phyloP scores from a whole-genome alignment of 345 rosid genomes.

The Moricandia arvensis region DNA sequence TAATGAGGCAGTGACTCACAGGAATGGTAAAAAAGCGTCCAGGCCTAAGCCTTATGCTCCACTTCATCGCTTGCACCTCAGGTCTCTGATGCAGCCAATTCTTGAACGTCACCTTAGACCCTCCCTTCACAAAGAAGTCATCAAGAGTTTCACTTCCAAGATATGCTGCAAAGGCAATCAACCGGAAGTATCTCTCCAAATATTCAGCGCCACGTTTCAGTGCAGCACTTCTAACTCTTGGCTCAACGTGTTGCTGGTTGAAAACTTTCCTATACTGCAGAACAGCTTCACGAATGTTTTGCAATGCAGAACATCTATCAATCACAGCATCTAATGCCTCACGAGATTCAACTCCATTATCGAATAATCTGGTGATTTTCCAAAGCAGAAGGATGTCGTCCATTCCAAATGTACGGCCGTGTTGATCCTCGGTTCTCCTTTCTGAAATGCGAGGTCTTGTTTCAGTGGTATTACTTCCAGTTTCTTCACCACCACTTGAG shows the following conservation, averaged over 20 bases:
- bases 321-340: constrained; percentile 91
- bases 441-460: constrained; percentile 38
- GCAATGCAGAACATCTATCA: constrained; percentile 94
- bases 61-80: constrained; percentile 96
- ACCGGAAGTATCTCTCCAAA: constrained; percentile 80
- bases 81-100: constrained; percentile 86
- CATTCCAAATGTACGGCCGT: constrained; percentile 76
- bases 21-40: constrained; percentile 88
- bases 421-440: constrained; percentile 46
- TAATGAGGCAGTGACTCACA: constrained; percentile 44
- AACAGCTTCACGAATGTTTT: constrained; percentile 96
- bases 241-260: constrained; percentile 93
- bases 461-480: constrained; percentile 45
- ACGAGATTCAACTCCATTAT: constrained; percentile 85
- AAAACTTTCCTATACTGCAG: constrained; percentile 76
- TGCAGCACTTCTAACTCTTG: constrained; percentile 85
- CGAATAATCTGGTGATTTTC: constrained; percentile 94
- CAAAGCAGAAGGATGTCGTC: constrained; percentile 78
- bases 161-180: constrained; percentile 97
- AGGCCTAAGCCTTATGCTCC: constrained; percentile 94
- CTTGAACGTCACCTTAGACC: constrained; percentile 73
- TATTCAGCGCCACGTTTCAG: constrained; percentile 94
- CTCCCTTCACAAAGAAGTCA: constrained; percentile 82
- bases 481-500: constrained; percentile 91
- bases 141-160: constrained; percentile 95